A percentile compares a stretch with the other conserved stretches of the same genome.
Conservation (phyloP, 2,329 filamentous ascomycete genomes). For the Fusarium algeriense region DNA sequence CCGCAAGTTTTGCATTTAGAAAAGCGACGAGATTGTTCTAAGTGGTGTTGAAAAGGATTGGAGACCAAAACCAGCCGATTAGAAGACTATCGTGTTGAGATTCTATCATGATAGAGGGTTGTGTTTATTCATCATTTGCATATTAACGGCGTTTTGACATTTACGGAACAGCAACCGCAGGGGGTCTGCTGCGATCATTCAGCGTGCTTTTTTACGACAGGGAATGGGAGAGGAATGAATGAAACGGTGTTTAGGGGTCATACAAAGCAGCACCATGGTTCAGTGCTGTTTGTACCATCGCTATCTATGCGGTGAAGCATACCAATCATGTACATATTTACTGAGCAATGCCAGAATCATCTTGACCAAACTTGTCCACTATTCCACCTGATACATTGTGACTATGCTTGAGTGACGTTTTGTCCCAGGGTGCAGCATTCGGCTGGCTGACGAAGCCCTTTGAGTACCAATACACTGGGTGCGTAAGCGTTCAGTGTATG, state of each 20-base stretch:
- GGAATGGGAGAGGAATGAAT: conserved; percentile 31
- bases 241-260: conserved; percentile 36
- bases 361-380: conserved; percentile 17
- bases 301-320: background rate
- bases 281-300: conserved; percentile 32
- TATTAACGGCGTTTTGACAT: conserved; percentile 45
- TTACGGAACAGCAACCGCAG: conserved; percentile 38
- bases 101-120: conserved; percentile 16
- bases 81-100: background rate
- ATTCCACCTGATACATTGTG: background rate
- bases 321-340: conserved; percentile 37
- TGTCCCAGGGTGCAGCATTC: conserved; percentile 9
- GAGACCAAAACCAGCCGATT: background rate
- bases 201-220: conserved; percentile 41
- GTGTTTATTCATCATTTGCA: conserved; percentile 41
- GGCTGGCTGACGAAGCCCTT: background rate
- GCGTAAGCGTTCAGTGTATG: conserved; percentile 2
- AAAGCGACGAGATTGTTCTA: background rate
- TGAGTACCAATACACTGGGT: conserved; percentile 1
- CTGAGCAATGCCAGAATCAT: conserved; percentile 29
- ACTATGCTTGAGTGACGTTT: conserved; percentile 10
- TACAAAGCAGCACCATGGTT: conserved; percentile 15
- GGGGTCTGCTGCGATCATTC: conserved; percentile 39
- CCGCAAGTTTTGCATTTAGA: conserved; percentile 62
- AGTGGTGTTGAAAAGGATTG: background rate